Evolutionary conservation across 176 grass and related monocot genomes (phyloP).

Genomic region (Guadua angustifolia): DNA sequence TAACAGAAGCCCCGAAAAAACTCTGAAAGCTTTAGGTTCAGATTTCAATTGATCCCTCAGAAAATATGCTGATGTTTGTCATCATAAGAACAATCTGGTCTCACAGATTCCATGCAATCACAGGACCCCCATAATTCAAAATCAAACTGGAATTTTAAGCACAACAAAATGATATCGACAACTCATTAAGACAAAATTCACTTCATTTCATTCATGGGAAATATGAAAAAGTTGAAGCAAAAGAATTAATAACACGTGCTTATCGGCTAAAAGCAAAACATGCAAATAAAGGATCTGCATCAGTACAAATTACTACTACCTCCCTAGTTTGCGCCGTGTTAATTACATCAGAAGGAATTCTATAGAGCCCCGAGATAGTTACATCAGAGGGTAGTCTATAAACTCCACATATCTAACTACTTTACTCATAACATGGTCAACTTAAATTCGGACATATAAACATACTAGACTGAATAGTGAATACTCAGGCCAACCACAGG

Average conservation of each 20-base stretch:
- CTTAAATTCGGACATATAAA: neutral
- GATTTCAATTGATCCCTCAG: neutral
- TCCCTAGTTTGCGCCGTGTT: neutral
- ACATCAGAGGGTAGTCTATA: neutral
- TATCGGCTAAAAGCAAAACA: neutral
- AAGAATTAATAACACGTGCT: neutral
- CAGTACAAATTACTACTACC: neutral
- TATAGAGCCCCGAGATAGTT: neutral
- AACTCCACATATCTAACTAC: neutral
- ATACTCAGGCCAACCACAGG: neutral
- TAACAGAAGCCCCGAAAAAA: neutral
- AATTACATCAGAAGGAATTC: neutral
- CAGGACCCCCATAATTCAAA: constrained; percentile 5
- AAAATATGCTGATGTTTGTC: constrained; percentile 42
- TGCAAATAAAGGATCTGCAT: neutral
- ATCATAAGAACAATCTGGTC: constrained; percentile 45
- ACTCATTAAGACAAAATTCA: neutral
- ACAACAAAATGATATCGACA: neutral
- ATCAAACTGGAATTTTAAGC: neutral
- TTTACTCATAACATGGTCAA: neutral
- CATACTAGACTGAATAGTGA: neutral
- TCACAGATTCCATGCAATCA: constrained; percentile 50
- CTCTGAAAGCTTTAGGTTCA: neutral
- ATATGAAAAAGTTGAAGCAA: neutral
- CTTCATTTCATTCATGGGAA: neutral